phyloP scores from a whole-genome alignment of 176 grass and related monocot species.

The Musa beccarii region DNA sequence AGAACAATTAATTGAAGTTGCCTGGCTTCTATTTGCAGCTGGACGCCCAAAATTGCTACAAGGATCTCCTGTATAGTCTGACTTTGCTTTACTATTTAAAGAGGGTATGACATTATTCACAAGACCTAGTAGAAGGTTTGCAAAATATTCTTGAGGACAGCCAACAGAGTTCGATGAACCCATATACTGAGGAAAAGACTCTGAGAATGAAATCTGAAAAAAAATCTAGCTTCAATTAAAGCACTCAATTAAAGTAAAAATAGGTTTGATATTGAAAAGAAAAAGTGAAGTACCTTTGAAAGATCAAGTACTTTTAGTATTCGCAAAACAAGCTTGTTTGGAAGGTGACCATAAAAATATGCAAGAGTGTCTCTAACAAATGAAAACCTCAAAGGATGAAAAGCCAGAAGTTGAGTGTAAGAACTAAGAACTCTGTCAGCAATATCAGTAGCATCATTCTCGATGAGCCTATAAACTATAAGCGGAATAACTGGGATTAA shows the following conservation, averaged over 20 bases:
- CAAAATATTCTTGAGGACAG: conserved; percentile 84
- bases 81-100: conserved; percentile 80
- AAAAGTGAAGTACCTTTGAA: conserved; percentile 54
- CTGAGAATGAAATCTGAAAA: conserved; percentile 78
- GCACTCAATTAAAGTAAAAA: not conserved
- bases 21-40: conserved; percentile 46
- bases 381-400: conserved; percentile 90
- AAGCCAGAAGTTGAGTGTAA: conserved; percentile 71
- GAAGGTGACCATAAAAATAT: conserved; percentile 90
- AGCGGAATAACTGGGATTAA: conserved; percentile 79
- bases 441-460: conserved; percentile 77
- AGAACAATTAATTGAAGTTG: conserved; percentile 34
- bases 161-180: conserved; percentile 42
- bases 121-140: conserved; percentile 81
- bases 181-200: conserved; percentile 67
- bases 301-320: conserved; percentile 73
- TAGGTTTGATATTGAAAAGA: not conserved
- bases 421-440: conserved; percentile 79
- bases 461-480: conserved; percentile 96
- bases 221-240: not conserved
- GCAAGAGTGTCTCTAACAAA: conserved; percentile 98
- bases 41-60: conserved; percentile 25
- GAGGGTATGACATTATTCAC: conserved; percentile 96
- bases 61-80: conserved; percentile 41
- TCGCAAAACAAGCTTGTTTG: conserved; percentile 72